Evolutionary conservation across 495 filamentous ascomycete genomes (phyloP).

Genomic region (Symbiotaphrina buchneri): DNA sequence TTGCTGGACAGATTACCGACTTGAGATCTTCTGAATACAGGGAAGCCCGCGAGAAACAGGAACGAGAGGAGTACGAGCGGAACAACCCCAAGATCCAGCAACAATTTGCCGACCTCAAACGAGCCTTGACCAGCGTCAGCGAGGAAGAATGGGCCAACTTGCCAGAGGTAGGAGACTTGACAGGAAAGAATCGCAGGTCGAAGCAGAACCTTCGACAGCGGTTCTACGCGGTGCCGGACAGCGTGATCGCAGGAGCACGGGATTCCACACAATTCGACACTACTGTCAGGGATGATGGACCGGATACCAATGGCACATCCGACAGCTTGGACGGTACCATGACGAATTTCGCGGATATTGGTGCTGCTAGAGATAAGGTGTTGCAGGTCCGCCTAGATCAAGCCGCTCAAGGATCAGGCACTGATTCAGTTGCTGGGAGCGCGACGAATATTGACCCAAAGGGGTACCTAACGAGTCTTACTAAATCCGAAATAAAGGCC

Average conservation of each 20-base stretch:
- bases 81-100: slow-evolving; percentile 98
- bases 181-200: slow-evolving; percentile 69
- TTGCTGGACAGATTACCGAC: slow-evolving; percentile 79
- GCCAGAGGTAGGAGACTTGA: slow-evolving; percentile 90
- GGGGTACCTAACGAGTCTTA: slow-evolving; percentile 82
- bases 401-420: slow-evolving; percentile 47
- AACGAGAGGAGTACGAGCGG: slow-evolving; percentile 82
- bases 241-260: slow-evolving; percentile 72
- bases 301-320: slow-evolving; percentile 18
- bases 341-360: slow-evolving; percentile 97
- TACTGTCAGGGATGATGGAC: slow-evolving; percentile 59
- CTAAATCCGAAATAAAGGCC: slow-evolving; percentile 52
- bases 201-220: slow-evolving; percentile 63
- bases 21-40: slow-evolving; percentile 39
- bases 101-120: slow-evolving; percentile 90
- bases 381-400: slow-evolving; percentile 80
- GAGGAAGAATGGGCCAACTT: slow-evolving; percentile 95
- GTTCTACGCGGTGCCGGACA: slow-evolving; percentile 95
- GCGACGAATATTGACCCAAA: slow-evolving; percentile 86
- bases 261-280: slow-evolving; percentile 65
- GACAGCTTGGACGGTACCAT: slow-evolving; percentile 59
- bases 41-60: slow-evolving; percentile 84
- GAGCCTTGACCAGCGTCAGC: slow-evolving; percentile 65
- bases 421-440: slow-evolving; percentile 52
- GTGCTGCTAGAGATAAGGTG: slow-evolving; percentile 83